Base-by-base conservation (phyloP, 169 alveolate genomes). In the Amoebophrya sp. region DNA sequence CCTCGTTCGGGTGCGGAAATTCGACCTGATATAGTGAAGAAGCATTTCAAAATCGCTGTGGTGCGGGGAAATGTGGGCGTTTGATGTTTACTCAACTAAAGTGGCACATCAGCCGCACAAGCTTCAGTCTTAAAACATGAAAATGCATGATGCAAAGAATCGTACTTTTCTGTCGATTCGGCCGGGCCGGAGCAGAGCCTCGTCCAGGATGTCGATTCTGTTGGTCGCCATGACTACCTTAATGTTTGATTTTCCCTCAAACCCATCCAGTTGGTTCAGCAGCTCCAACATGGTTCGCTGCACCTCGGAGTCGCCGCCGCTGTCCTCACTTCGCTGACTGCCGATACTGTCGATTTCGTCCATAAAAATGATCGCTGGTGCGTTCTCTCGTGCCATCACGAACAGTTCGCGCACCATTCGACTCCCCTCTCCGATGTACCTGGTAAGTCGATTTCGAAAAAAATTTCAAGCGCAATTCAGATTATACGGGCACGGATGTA, bases 251-350 rank as follows among this genome's bases (percentile, higher is more conserved):
- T 97, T 97, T 29, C 99, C 97, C 95, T 99, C 99, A 96, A 99
- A 99, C 33, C 99, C 99, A 95, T 99, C 99, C 90, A 98, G 96
- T 95, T 99, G 99, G 95, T 98, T 99, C 92, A 99, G 95, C 89
- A 99, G 96, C 96, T 99, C 99, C 95, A 99, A 97, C 99, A 99
- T 99, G 54, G 99, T 99, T 93, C 99, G 97, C 95, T 99, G 99
- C 89, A 99, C 98, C 95, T 99, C 99, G 94, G 98, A 98, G 93
- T 98, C 99, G 25, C 99, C 99, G 90, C 99, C 97, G 53, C 98
- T 97, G 90, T 99, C 98, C 92, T 98, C 99, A 90, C 97, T 97
- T 89, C 98, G 95, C 40, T 91, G 90, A 18, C 92, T 77, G 77
- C 95, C 94, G 41, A 94, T 92, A 89, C 93, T 47, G 92, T 93